These are phyloP conservation scores for Naumovozyma castellii DNA, from an alignment of 805 yeast species.

Conservation along the genomic window DNA sequence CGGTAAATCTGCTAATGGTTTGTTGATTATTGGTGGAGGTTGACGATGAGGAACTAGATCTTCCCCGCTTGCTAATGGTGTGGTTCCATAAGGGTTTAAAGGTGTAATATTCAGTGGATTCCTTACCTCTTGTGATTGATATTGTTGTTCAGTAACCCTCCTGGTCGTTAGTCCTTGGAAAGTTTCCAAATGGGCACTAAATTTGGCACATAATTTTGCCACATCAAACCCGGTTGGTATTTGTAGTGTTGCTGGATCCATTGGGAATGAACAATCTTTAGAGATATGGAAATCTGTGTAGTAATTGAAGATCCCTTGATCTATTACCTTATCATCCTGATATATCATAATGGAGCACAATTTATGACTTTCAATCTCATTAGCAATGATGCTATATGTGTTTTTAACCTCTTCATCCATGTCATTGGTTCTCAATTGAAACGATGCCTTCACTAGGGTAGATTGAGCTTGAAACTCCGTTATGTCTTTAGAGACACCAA, in stretches of 20 bases:
- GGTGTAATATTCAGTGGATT: too few species aligned
- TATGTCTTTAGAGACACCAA: not conserved
- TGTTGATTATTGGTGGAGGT: not conserved
- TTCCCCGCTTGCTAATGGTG: too few species aligned
- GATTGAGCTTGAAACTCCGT: not conserved
- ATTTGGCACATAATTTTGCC: not conserved
- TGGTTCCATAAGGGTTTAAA: too few species aligned
- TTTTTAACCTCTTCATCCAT: too few species aligned
- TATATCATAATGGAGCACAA: not conserved
- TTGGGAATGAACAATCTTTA: not conserved
- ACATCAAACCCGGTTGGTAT: not conserved
- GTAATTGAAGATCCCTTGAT: not conserved
- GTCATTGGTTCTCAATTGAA: not conserved
- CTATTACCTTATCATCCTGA: not conserved
- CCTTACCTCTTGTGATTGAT: too few species aligned
- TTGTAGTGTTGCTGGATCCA: not conserved
- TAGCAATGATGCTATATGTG: not conserved
- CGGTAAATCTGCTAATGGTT: conserved; percentile 24
- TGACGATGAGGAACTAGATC: too few species aligned
- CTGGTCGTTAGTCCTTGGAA: too few species aligned
- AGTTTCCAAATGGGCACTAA: not conserved
- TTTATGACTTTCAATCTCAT: not conserved
- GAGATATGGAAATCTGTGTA: not conserved
- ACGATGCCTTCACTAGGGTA: not conserved
- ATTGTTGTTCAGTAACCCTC: too few species aligned